phyloP scores from a whole-genome alignment of 2,329 filamentous ascomycete species.

The Trichoderma atroviride region DNA sequence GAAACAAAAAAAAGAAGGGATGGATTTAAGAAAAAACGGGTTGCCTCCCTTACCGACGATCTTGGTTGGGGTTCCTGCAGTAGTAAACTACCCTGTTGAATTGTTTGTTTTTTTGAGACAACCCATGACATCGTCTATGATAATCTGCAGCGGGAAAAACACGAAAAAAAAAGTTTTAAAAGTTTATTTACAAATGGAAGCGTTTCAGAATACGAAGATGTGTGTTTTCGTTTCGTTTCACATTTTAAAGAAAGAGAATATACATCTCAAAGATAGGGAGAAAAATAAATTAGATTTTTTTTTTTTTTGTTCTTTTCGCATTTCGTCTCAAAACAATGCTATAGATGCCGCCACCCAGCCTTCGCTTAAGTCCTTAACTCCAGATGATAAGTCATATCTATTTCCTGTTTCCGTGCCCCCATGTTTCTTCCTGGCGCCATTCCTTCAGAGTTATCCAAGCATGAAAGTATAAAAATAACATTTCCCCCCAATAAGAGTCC shows the following conservation, averaged over 20 bases:
- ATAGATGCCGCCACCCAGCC: conserved; percentile 17
- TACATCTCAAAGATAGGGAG: background rate
- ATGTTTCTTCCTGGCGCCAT: background rate
- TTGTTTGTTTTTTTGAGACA: background rate
- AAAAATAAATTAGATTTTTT: background rate
- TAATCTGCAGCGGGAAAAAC: background rate
- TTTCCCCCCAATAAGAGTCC: background rate
- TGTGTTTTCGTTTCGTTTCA: conserved; percentile 11
- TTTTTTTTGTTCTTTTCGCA: background rate
- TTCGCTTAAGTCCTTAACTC: conserved; percentile 4
- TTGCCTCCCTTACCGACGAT: conserved; percentile 19
- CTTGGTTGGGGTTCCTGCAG: conserved; percentile 12
- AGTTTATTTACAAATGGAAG: background rate
- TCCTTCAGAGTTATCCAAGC: background rate
- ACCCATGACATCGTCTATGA: background rate
- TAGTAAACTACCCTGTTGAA: background rate
- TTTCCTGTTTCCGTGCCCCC: conserved; percentile 3
- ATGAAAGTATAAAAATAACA: background rate
- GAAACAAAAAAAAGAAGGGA: background rate
- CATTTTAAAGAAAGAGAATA: too few species aligned
- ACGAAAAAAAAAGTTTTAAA: background rate
- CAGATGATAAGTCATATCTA: conserved; percentile 8
- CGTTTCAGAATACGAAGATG: background rate
- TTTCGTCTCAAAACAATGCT: background rate
- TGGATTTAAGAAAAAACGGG: background rate